A percentile compares a stretch with the other conserved stretches of the same genome.
phyloP scores from a whole-genome alignment of 129 eudicot genomes.

The Tanacetum coccineum region DNA sequence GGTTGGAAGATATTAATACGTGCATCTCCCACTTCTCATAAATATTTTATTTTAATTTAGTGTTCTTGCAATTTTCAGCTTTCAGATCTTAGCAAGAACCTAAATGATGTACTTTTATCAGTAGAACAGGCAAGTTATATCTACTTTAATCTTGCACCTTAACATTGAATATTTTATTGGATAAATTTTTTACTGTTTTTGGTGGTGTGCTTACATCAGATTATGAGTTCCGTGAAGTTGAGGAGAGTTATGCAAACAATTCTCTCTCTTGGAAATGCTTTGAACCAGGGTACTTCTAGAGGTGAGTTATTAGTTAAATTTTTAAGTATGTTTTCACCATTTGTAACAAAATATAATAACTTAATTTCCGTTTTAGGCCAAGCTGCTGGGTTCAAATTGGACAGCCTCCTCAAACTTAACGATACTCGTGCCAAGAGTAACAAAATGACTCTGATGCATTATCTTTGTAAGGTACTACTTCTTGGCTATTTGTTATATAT shows the following conservation, averaged over 20 bases:
- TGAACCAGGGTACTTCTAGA: conserved; percentile 95
- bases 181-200: conserved; percentile 11
- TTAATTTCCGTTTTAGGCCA: conserved; percentile 52
- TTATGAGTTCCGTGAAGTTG: conserved; percentile 74
- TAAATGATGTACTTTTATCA: conserved; percentile 56
- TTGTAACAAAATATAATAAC: not conserved
- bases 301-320: conserved; percentile 43
- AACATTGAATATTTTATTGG: conserved; percentile 9
- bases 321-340: not conserved
- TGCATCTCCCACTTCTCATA: conserved; percentile 9
- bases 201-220: conserved; percentile 52
- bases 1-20: conserved; percentile 40
- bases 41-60: conserved; percentile 13
- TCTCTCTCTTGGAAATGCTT: conserved; percentile 93
- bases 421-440: conserved; percentile 90
- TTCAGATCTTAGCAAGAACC: conserved; percentile 59
- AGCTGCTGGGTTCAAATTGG: conserved; percentile 94
- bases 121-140: conserved; percentile 54
- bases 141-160: conserved; percentile 2
- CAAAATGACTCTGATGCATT: conserved; percentile 95
- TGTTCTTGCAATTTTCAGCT: conserved; percentile 37
- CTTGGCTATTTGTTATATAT: conserved; percentile 11
- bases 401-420: conserved; percentile 88
- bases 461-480: conserved; percentile 86
- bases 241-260: conserved; percentile 91